These are phyloP conservation scores for Posidonia australis DNA, from an alignment of 106 monocot genomes.

Conservation along the genomic window DNA sequence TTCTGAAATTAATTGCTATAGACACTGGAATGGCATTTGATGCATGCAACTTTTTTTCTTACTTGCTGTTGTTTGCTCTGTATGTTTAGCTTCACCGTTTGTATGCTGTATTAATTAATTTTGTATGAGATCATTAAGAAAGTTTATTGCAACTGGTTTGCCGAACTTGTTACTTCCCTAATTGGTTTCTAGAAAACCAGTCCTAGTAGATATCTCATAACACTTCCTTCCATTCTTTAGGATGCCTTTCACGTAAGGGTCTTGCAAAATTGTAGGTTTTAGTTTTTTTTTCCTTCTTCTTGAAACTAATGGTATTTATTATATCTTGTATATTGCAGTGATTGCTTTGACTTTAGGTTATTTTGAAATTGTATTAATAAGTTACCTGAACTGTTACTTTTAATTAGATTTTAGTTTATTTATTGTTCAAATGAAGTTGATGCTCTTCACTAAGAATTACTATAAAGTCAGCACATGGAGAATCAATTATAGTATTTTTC, in stretches of 20 bases:
- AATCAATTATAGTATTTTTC: no score
- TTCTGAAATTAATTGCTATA: background rate
- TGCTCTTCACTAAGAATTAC: no score
- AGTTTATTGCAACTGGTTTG: background rate
- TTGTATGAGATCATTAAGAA: background rate
- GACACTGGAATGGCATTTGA: background rate
- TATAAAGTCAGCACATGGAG: no score
- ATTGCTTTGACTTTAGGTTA: no score
- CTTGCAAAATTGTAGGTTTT: background rate
- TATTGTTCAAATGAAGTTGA: no score
- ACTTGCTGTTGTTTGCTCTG: background rate
- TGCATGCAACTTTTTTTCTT: background rate
- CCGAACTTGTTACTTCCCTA: background rate
- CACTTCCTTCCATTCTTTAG: no score
- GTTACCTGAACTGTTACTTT: no score
- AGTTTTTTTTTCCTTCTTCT: background rate
- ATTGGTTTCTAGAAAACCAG: background rate
- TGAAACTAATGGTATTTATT: background rate
- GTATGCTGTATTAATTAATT: background rate
- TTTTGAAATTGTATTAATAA: no score
- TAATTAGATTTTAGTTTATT: no score
- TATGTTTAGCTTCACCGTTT: background rate
- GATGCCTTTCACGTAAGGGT: background rate
- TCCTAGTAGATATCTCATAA: background rate
- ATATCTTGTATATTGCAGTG: background rate